These are phyloP conservation scores for Penicillium taxi DNA, from an alignment of 495 filamentous ascomycete species.

Conservation along the genomic window DNA sequence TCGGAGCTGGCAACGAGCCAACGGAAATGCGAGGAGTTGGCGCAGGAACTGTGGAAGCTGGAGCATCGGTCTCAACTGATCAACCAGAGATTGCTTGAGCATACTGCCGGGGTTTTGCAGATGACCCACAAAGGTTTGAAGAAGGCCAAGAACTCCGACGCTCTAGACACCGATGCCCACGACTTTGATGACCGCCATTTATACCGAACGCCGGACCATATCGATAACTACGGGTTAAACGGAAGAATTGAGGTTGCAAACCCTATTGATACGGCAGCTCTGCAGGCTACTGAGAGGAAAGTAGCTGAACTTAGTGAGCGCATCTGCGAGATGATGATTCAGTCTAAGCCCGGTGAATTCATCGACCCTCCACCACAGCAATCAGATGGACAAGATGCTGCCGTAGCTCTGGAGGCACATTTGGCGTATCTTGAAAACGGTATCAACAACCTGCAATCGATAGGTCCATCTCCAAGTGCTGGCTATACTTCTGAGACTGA, in stretches of 20 bases:
- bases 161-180: constrained; percentile 57
- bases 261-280: constrained; percentile 21
- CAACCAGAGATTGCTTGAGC: constrained; percentile 67
- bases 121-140: constrained; percentile 67
- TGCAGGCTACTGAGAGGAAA: constrained; percentile 56
- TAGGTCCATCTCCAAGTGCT: not conserved
- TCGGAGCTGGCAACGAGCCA: constrained; percentile 66
- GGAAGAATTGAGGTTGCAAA: constrained; percentile 14
- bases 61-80: constrained; percentile 66
- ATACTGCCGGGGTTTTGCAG: constrained; percentile 86
- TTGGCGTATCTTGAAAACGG: constrained; percentile 46
- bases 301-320: constrained; percentile 66
- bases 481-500: constrained; percentile 15
- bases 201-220: constrained; percentile 62
- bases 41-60: constrained; percentile 66
- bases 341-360: constrained; percentile 44
- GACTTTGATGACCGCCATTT: constrained; percentile 75
- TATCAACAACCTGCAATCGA: constrained; percentile 28
- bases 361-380: constrained; percentile 28
- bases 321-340: constrained; percentile 58
- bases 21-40: constrained; percentile 77
- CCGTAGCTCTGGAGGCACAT: constrained; percentile 35
- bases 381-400: constrained; percentile 15
- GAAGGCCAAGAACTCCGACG: constrained; percentile 43
- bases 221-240: constrained; percentile 45